These are phyloP conservation scores for Cladosporium colombiae DNA, from an alignment of 2,329 filamentous ascomycete species.

Conservation along the genomic window DNA sequence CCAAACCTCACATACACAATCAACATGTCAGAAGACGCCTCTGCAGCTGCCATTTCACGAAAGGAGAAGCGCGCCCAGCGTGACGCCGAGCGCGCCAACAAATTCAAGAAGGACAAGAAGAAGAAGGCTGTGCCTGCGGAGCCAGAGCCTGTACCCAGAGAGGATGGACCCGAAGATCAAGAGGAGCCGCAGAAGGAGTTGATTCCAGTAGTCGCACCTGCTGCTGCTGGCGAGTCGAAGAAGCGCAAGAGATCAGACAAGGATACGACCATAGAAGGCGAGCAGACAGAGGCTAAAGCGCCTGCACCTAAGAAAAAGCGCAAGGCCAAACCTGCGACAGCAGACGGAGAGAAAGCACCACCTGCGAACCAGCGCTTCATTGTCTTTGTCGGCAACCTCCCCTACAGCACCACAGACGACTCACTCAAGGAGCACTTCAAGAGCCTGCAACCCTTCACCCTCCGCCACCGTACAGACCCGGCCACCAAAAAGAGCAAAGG, in stretches of 20 bases:
- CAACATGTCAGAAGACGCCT: constrained; percentile 32
- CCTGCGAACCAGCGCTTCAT: constrained; percentile 59
- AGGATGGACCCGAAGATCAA: constrained; percentile 26
- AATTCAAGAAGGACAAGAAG: constrained; percentile 35
- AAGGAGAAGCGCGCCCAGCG: constrained; percentile 41
- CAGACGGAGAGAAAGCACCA: constrained; percentile 20
- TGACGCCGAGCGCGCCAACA: constrained; percentile 38
- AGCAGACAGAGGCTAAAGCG: constrained; percentile 8
- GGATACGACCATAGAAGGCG: background rate
- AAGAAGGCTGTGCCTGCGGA: constrained; percentile 30
- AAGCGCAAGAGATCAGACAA: constrained; percentile 30
- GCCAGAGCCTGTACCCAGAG: constrained; percentile 28
- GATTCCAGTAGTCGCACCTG: constrained; percentile 15
- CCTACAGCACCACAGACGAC: constrained; percentile 73
- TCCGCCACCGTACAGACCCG: constrained; percentile 73
- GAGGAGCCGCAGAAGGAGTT: constrained; percentile 26
- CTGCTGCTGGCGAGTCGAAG: constrained; percentile 27
- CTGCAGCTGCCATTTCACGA: constrained; percentile 26
- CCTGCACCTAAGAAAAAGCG: constrained; percentile 19
- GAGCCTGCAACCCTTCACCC: constrained; percentile 66
- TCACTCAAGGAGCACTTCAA: constrained; percentile 75
- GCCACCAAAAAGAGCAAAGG: constrained; percentile 67
- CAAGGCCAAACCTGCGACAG: constrained; percentile 19
- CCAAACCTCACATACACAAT: background rate
- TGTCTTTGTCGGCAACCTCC: constrained; percentile 85